phyloP scores from a whole-genome alignment of 495 filamentous ascomycete species.

The Aspergillus hancockii region DNA sequence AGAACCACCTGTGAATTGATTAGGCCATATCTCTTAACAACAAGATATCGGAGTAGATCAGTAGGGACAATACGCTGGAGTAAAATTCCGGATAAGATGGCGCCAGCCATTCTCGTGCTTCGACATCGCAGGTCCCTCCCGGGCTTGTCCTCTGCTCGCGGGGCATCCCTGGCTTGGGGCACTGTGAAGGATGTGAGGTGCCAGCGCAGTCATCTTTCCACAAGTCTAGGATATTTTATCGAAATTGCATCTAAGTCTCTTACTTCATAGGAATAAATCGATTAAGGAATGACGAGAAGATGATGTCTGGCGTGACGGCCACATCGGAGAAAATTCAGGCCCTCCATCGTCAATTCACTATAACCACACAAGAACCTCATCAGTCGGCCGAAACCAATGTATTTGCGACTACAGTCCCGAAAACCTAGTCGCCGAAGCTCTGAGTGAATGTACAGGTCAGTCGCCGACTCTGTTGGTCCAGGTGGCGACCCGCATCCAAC shows the following conservation, averaged over 20 bases:
- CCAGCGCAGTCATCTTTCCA: neutral
- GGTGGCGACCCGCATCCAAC: neutral
- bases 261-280: too few species aligned
- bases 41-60: neutral
- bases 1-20: constrained; percentile 44
- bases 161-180: neutral
- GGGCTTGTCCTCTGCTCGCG: neutral
- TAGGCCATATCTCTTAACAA: constrained; percentile 4
- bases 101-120: constrained; percentile 46
- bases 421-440: neutral
- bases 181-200: neutral
- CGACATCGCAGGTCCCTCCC: neutral
- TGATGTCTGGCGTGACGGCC: too few species aligned
- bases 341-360: too few species aligned
- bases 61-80: constrained; percentile 38
- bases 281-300: too few species aligned
- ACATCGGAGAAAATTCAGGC: too few species aligned
- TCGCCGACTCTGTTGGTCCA: neutral
- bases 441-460: neutral
- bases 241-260: too few species aligned
- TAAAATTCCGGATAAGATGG: constrained; percentile 49
- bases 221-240: neutral
- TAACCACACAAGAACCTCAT: neutral
- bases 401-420: neutral
- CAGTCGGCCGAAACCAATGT: neutral